phyloP scores from a whole-genome alignment of 768 basidiomycete species.

The Rhizopogon rudus region DNA sequence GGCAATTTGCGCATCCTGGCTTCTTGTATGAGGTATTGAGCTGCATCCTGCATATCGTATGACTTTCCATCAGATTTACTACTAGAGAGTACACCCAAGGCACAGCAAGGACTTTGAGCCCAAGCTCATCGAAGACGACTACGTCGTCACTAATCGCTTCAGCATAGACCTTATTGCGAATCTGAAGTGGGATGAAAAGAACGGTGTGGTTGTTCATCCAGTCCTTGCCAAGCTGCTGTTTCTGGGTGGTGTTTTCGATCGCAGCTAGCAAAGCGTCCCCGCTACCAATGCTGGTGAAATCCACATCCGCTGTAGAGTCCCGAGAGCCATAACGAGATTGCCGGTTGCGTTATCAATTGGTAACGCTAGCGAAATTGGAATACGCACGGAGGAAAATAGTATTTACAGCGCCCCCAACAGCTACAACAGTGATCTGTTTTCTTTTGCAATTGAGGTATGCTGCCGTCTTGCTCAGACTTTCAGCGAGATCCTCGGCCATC shows the following conservation, averaged over 20 bases:
- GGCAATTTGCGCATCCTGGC: not conserved
- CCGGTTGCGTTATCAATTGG: not conserved
- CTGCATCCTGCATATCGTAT: slow-evolving; percentile 11
- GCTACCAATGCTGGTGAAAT: not conserved
- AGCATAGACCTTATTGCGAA: not conserved
- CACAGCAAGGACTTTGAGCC: slow-evolving; percentile 9
- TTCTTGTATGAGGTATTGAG: slow-evolving; percentile 5
- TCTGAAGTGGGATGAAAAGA: not conserved
- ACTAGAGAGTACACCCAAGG: slow-evolving; percentile 10
- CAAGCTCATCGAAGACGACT: slow-evolving; percentile 7
- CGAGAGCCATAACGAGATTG: not conserved
- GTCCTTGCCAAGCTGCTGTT: not conserved
- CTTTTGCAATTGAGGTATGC: not conserved
- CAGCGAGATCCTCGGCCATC: not conserved
- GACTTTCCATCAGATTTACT: slow-evolving; percentile 4
- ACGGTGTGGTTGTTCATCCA: not conserved
- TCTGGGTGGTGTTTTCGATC: not conserved
- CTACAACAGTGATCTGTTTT: not conserved
- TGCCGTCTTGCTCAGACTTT: not conserved
- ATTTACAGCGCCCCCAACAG: not conserved
- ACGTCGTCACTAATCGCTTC: slow-evolving; percentile 8
- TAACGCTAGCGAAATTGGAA: not conserved
- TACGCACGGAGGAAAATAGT: not conserved
- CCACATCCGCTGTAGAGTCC: not conserved
- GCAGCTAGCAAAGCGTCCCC: not conserved